Evolutionary conservation across 148 eudicot species (phyloP), one percentile per base, ranked within the genome.

Genomic region (Mesembryanthemum crystallinum): DNA sequence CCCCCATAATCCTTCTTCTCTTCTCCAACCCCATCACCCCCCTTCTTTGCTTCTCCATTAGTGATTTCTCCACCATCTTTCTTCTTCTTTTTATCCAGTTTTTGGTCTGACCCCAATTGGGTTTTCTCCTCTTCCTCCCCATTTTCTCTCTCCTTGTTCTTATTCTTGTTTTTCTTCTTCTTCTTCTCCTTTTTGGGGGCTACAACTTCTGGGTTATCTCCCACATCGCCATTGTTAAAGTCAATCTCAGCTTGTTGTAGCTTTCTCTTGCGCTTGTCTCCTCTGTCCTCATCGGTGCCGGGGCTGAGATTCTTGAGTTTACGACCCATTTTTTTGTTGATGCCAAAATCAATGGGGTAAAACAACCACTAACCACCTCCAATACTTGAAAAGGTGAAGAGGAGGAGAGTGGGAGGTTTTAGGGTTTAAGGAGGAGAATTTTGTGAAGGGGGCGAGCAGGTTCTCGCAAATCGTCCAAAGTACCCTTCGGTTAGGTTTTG

Each of bases 261-360:
- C 79, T 81, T 87, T 75, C 88, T 80, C 82, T 88, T 83, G 0
- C 81, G 87, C 73, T 88, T 86, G 69, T 10, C 27, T 76, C 77
- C 83, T 82, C 77, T 51, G 49, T 76, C 75, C 66, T 86, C 81
- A 71, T 86, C 70, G 0, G 11, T n/a, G 23, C 24, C 35, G 24
- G 67, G 15, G 27, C 6, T 73, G 5, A 45, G 32, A 58, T 60
- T 78, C 54, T 81, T 77, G 76, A 65, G 24, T 76, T 81, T 60
- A 15, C 73, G 59, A 58, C 76, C 83, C 80, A 81, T 81, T 20
- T 7, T n/a, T n/a, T n/a, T n/a, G n/a, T n/a, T n/a, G n/a, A n/a
- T n/a, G n/a, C n/a, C n/a, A n/a, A n/a, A n/a, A n/a, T n/a, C n/a
- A n/a, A n/a, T n/a, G n/a, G n/a, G n/a, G n/a, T n/a, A n/a, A n/a